These are phyloP conservation scores for Magnolia changhungtana DNA, from an alignment of 164 flowering plant species.

Conservation along the genomic window DNA sequence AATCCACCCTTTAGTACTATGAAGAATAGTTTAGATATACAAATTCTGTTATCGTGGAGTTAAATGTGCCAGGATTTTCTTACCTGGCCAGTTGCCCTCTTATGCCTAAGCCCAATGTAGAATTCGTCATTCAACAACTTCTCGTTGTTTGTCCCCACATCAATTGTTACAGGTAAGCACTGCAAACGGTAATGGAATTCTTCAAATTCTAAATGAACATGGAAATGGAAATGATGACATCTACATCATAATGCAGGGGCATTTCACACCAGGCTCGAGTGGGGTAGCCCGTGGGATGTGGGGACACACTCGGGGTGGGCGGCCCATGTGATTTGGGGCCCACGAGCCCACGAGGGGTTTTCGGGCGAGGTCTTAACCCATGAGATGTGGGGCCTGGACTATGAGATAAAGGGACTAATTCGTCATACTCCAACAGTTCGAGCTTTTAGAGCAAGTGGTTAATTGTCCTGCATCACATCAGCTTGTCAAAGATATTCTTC, in stretches of 20 bases:
- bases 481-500: not conserved
- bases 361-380: no score
- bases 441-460: no score
- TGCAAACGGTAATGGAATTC: conserved; percentile 18
- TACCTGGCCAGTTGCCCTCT: conserved; percentile 81
- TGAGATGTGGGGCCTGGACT: no score
- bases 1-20: conserved; percentile 12
- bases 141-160: conserved; percentile 92
- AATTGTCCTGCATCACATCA: not conserved
- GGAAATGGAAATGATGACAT: not conserved
- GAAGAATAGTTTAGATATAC: not conserved
- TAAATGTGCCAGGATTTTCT: not conserved
- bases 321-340: no score
- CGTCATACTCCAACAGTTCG: no score
- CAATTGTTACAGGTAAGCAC: conserved; percentile 93
- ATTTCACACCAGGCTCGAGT: no score
- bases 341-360: no score
- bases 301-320: no score
- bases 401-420: no score
- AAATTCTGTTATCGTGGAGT: not conserved
- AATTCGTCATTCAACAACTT: conserved; percentile 71
- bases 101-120: conserved; percentile 82
- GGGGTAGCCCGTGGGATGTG: no score
- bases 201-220: not conserved
- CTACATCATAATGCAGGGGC: not conserved